Percentiles rank a stretch among this genome's conserved stretches.
Conservation (phyloP, 176 grass and related monocot species). For the Chrysopogon serrulatus region DNA sequence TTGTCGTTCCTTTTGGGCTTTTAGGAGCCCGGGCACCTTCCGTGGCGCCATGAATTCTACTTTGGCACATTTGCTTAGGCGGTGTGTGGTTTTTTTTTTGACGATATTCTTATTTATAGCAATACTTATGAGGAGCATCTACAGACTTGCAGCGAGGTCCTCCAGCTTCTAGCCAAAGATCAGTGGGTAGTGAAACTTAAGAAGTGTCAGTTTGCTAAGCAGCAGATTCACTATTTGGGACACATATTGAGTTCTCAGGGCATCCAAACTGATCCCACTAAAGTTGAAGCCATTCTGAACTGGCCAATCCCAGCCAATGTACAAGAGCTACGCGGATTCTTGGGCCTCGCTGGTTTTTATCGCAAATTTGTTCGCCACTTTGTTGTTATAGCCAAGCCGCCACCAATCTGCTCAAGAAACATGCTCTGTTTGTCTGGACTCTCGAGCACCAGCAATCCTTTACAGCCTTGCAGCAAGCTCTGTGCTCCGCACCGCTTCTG, state of each 20-base stretch:
- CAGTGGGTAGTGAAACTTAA: too few relatives aligned
- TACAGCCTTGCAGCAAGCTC: background rate
- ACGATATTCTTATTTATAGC: too few relatives aligned
- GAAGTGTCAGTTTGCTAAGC: too few relatives aligned
- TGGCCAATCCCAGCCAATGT: background rate
- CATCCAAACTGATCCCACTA: background rate
- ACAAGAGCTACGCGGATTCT: background rate
- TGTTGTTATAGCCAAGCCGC: background rate
- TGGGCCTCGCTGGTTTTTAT: background rate
- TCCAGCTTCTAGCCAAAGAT: too few relatives aligned
- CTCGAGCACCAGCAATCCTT: rapidly evolving
- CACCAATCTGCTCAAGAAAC: background rate
- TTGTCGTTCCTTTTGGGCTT: too few relatives aligned
- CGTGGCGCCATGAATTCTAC: too few relatives aligned
- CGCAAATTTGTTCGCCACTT: too few relatives aligned
- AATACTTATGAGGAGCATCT: too few relatives aligned
- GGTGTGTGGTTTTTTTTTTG: too few relatives aligned
- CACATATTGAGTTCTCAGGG: rapidly evolving
- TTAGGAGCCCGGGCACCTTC: too few relatives aligned
- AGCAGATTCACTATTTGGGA: background rate
- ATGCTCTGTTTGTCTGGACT: background rate
- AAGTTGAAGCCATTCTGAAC: background rate
- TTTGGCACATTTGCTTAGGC: too few relatives aligned
- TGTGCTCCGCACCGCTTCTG: background rate
- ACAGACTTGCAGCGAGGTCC: too few relatives aligned